Base-by-base conservation (phyloP, 768 basidiomycete species). In the Pulveroboletus sp. region DNA sequence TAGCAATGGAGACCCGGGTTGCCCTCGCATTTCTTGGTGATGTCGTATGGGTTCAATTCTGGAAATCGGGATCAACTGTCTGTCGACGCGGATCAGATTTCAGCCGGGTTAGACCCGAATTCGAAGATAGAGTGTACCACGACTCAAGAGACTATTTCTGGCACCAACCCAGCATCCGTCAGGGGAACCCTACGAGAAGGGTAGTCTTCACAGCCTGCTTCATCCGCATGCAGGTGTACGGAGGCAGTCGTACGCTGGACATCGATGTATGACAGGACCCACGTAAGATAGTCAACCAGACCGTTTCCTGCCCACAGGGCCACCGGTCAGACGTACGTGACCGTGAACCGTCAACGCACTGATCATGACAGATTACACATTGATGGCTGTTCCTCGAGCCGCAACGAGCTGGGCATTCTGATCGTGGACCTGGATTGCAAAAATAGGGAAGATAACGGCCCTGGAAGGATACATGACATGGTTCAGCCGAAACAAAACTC, bases 1-100 rank as follows among this genome's bases (percentile, higher is more conserved):
- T 86, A 86, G 62, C 84, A 86, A 12, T 81, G 69, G 1, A 71
- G 73, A 6, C 78, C 75, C 49, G 50, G 8, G 79, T 63, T 11
- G 47, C 80, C 75, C 54, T 76, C 72, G 50, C 83, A 86, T 18
- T 71, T 62, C 57, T 76, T 74, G 55, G 76, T 81, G 49, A 89
- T 77, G 58, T 89, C 85, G 61, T 89, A 87, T 1, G 76, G 77
- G 58, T 82, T 81, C 61, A 69, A 69, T n/a, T 69, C 73, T 73
- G 38, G 8, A 26, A 37, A 39, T 21, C 31, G 15, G 10, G 24
- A 47, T 38, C 26, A 37, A 39, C 18, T 27, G 15, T 6, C 33
- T n/a, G 8, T 41, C 17, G n/a, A n/a, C 39, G 6, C 17, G 0
- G 11, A 43, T 26, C 30, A 14, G 27, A n/a, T 8, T 32, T 11